A percentile compares a stretch with the other conserved stretches of the same genome.
phyloP scores from a whole-genome alignment of 192 early-diverging fungal genomes.

The Backusella liffmaniae region DNA sequence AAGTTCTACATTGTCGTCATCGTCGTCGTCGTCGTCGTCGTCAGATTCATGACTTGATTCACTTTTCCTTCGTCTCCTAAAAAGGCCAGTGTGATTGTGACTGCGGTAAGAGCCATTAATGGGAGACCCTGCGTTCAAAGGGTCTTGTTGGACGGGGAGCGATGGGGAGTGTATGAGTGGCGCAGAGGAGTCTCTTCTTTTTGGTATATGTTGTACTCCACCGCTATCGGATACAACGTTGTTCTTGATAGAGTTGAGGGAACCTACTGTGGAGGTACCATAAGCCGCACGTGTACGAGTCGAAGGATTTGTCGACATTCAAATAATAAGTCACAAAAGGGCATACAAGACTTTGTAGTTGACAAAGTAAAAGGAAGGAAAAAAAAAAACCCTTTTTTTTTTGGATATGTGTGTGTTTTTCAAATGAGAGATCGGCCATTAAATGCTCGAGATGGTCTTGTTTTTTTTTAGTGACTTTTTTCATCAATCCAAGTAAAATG shows the following conservation, averaged over 20 bases:
- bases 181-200: slow-evolving; percentile 34
- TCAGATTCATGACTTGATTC: slow-evolving; percentile 8
- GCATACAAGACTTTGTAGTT: slow-evolving; percentile 1
- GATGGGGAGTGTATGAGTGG: slow-evolving; percentile 35
- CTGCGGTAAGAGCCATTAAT: background rate
- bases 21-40: slow-evolving; percentile 13
- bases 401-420: background rate
- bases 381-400: background rate
- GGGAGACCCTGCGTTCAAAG: background rate
- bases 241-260: background rate
- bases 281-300: slow-evolving; percentile 24
- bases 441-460: background rate
- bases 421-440: background rate
- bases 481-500: background rate
- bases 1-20: slow-evolving; percentile 16
- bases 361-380: background rate
- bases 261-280: slow-evolving; percentile 22
- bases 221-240: background rate
- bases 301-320: slow-evolving; percentile 32
- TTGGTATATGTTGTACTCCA: background rate
- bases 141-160: background rate
- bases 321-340: slow-evolving; percentile 7
- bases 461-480: background rate
- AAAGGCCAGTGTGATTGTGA: background rate
- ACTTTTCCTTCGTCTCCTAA: slow-evolving; percentile 14